Base-by-base conservation (phyloP, 106 monocot genomes). In the Platanthera zijinensis region DNA sequence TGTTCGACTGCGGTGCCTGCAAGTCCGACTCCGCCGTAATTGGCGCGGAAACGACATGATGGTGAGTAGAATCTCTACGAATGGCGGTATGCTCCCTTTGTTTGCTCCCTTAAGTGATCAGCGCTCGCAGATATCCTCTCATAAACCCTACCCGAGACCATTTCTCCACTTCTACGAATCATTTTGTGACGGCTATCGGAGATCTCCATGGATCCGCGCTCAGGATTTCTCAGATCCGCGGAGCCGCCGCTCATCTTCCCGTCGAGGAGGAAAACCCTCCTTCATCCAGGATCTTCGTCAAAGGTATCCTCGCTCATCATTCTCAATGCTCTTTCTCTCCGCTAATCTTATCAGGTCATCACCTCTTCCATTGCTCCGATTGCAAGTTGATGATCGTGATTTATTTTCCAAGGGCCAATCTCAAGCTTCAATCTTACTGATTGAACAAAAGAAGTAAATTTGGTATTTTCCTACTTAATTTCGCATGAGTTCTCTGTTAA, bases 221-320 rank as follows among this genome's bases (percentile, higher is more conserved):
- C 48, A 46, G 46, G 15, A 48, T 70, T 3, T 46, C 70, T 17
- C 48, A 15, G 17, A 25, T 70, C 70, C 25, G 48, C 11, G 48
- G 17, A 48, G 25, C 17, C 14, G 15, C 45, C 70, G 70, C 17
- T 48, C 48, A 13, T 17, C 17, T n/a, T n/a, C 25, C n/a, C 32
- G 28, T 14, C 70, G 70, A 70, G 69, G 69, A 69, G 48, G 47
- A 15, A 15, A 70, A n/a, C n/a, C n/a, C 70, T n/a, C 2, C 48
- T 48, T 46, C 70, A 47, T 48, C 47, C 48, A 70, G 48, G n/a
- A 70, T 70, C 46, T 70, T 70, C 25, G n/a, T 70, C n/a, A 70
- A 70, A 70, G 70, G 48, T 70, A 48, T 17, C 5, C 39, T 3
- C 17, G 7, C n/a, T 48, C 17, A 15, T 5, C 15, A 25, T 25